Conservation (phyloP, 2,329 filamentous ascomycete genomes). For the Leptographium radiaticola region DNA sequence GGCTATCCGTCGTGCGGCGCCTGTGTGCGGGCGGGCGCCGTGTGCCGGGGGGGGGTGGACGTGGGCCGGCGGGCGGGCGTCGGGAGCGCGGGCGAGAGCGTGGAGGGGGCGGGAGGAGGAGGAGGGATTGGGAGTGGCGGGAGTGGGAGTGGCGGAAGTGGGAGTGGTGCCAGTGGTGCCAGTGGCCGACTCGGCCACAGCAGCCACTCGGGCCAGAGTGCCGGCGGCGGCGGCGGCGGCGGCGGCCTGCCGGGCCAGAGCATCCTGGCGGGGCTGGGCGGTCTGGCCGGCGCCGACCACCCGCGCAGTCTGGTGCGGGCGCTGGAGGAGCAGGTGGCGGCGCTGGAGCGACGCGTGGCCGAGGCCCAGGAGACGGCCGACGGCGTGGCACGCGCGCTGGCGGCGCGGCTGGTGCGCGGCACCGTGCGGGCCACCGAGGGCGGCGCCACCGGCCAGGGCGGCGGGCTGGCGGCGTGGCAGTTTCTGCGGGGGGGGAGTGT, state of each 20-base stretch:
- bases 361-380: background rate
- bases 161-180: no score
- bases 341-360: background rate
- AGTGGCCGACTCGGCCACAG: no score
- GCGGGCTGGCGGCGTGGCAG: background rate
- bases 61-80: background rate
- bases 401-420: background rate
- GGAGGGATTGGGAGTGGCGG: no score
- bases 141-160: no score
- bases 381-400: background rate
- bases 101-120: background rate
- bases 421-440: background rate
- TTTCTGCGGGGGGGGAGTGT: background rate
- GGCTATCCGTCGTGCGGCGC: slow-evolving; percentile 1
- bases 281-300: no score
- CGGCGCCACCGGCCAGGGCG: background rate
- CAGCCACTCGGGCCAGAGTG: no score
- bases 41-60: background rate
- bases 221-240: background rate
- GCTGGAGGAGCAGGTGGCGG: slow-evolving; percentile 1
- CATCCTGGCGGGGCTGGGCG: no score
- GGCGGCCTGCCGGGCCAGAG: background rate
- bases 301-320: slow-evolving; percentile 2
- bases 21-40: background rate
- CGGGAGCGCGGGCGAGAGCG: background rate